Percentiles rank a stretch among this genome's conserved stretches.
These are phyloP conservation scores for Irpex rosettiformis DNA, from an alignment of 1,284 basidiomycete species.

Conservation along the genomic window DNA sequence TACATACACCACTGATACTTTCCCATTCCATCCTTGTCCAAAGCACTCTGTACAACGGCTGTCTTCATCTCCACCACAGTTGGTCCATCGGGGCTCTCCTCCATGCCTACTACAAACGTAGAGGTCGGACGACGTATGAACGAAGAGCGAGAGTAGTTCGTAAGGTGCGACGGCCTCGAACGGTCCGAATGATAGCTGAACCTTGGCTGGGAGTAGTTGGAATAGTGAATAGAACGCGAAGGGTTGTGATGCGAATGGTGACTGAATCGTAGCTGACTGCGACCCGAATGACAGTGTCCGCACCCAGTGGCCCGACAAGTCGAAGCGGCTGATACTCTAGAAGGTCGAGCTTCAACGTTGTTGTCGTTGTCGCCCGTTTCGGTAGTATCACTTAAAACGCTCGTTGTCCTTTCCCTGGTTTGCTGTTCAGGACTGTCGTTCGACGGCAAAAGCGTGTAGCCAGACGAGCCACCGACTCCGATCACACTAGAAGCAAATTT, in stretches of 20 bases:
- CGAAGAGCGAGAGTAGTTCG: not conserved
- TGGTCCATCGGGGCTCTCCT: not conserved
- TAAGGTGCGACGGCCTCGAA: not conserved
- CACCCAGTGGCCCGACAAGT: not conserved
- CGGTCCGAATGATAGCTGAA: not conserved
- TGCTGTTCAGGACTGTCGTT: not conserved
- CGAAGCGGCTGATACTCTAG: too few species aligned
- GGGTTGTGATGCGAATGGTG: not conserved
- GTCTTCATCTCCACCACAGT: conserved; percentile 11
- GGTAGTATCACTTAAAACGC: not conserved
- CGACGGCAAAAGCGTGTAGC: not conserved
- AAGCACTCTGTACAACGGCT: conserved; percentile 9
- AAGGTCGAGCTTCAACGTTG: not conserved
- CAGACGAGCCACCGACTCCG: not conserved
- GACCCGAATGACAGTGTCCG: not conserved
- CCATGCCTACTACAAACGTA: not conserved
- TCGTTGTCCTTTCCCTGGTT: not conserved
- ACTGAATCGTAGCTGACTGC: not conserved
- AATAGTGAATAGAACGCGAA: not conserved
- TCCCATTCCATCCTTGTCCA: conserved; percentile 16
- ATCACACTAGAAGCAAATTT: not conserved
- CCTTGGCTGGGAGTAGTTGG: not conserved
- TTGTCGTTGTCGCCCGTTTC: not conserved
- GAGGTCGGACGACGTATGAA: not conserved
- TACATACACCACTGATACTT: conserved; percentile 17